Conservation (phyloP, 2,329 filamentous ascomycete species). For the Aspergillus amoenus region DNA sequence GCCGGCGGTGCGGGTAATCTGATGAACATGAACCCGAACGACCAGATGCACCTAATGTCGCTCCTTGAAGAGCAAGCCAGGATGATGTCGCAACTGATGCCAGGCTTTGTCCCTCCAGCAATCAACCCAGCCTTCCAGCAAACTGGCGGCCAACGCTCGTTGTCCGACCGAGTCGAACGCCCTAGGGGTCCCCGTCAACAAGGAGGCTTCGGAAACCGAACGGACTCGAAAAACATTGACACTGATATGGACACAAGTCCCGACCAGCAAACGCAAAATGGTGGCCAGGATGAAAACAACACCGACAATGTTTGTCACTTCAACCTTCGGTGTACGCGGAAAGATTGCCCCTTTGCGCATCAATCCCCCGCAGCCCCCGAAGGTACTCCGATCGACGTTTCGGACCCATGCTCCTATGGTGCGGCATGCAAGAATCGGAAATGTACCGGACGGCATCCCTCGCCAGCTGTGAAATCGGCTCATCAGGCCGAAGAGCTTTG, state of each 20-base stretch:
- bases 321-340: constrained; percentile 84
- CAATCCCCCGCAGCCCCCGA: constrained; percentile 87
- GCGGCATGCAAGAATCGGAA: constrained; percentile 95
- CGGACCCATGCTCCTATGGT: constrained; percentile 78
- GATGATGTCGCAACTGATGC: constrained; percentile 75
- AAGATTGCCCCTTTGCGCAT: constrained; percentile 88
- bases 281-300: constrained; percentile 54
- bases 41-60: constrained; percentile 72
- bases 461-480: constrained; percentile 74
- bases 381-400: constrained; percentile 73
- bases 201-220: constrained; percentile 54
- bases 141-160: constrained; percentile 54
- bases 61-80: constrained; percentile 84
- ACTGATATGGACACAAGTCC: constrained; percentile 43
- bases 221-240: constrained; percentile 24
- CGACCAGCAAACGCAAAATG: constrained; percentile 29
- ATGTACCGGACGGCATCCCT: constrained; percentile 88
- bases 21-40: constrained; percentile 61
- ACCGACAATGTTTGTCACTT: constrained; percentile 77
- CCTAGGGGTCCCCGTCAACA: constrained; percentile 52
- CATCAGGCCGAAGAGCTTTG: constrained; percentile 84
- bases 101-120: constrained; percentile 53
- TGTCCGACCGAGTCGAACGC: constrained; percentile 69
- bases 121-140: constrained; percentile 56
- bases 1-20: constrained; percentile 42